Evolutionary conservation across 257 asterid species (phyloP).

Genomic region (Solanum virginianum): DNA sequence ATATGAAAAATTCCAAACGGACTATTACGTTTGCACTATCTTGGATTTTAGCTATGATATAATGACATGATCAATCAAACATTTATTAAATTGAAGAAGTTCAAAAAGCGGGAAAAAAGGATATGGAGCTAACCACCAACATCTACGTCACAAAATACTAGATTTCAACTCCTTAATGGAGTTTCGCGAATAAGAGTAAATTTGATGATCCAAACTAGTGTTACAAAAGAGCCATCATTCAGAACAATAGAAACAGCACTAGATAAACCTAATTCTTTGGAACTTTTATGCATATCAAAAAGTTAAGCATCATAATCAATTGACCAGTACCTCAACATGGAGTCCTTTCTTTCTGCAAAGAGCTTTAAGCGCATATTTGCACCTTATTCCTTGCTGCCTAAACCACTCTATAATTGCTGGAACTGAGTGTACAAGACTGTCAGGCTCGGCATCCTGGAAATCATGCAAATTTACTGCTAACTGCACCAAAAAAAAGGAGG

Average conservation of each 20-base stretch:
- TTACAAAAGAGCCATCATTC: background rate
- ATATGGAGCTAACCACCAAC: background rate
- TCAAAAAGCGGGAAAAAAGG: background rate
- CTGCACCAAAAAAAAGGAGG: constrained; percentile 24
- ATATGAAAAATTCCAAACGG: background rate
- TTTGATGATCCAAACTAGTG: background rate
- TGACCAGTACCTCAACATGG: constrained; percentile 44
- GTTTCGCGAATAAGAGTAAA: background rate
- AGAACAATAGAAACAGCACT: background rate
- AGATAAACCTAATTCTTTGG: background rate
- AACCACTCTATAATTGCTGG: constrained; percentile 44
- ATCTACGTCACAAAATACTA: background rate
- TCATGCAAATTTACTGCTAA: constrained; percentile 45
- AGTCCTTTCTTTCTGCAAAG: constrained; percentile 78
- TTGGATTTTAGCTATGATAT: background rate
- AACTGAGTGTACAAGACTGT: constrained; percentile 54
- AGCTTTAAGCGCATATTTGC: constrained; percentile 51
- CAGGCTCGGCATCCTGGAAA: constrained; percentile 74
- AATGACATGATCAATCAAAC: background rate
- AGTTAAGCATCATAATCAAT: background rate
- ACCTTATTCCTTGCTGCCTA: constrained; percentile 26
- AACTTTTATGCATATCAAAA: background rate
- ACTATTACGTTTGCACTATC: background rate
- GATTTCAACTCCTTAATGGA: background rate
- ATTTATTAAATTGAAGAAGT: background rate